Evolutionary conservation across 108 stramenopile species (phyloP).

Genomic region (Skeletonema tropicum): DNA sequence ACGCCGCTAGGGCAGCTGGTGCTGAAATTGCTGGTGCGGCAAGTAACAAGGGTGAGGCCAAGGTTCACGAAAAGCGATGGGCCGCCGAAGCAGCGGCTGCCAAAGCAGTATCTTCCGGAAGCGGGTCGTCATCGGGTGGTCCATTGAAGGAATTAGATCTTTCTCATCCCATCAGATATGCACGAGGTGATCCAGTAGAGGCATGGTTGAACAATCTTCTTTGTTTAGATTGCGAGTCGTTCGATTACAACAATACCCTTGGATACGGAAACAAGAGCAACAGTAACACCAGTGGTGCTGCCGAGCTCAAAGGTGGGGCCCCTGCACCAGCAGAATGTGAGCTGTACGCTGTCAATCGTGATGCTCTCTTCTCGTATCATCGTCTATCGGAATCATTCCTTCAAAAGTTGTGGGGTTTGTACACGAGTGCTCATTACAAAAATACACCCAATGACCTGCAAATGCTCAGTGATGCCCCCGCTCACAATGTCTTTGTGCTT

Average conservation of each 20-base stretch:
- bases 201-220: constrained; percentile 94
- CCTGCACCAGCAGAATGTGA: constrained; percentile 95
- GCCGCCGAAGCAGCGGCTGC: constrained; percentile 79
- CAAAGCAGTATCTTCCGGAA: constrained; percentile 34
- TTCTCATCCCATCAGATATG: constrained; percentile 96
- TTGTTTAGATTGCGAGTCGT: constrained; percentile 89
- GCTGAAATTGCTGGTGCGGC: constrained; percentile 68
- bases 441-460: constrained; percentile 99
- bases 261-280: constrained; percentile 12
- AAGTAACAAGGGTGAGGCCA: constrained; percentile 86
- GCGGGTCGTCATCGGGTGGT: constrained; percentile 21
- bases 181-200: constrained; percentile 91
- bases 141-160: constrained; percentile 89
- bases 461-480: constrained; percentile 98
- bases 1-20: constrained; percentile 71
- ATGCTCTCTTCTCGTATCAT: constrained; percentile 99
- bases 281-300: constrained; percentile 10
- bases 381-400: constrained; percentile 96
- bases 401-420: constrained; percentile 97
- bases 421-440: constrained; percentile 99
- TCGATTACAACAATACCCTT: constrained; percentile 53
- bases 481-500: constrained; percentile 96
- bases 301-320: constrained; percentile 77
- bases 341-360: constrained; percentile 96
- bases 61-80: constrained; percentile 93